Base-by-base conservation (phyloP, 495 filamentous ascomycete genomes). In the Neurospora intermedia region DNA sequence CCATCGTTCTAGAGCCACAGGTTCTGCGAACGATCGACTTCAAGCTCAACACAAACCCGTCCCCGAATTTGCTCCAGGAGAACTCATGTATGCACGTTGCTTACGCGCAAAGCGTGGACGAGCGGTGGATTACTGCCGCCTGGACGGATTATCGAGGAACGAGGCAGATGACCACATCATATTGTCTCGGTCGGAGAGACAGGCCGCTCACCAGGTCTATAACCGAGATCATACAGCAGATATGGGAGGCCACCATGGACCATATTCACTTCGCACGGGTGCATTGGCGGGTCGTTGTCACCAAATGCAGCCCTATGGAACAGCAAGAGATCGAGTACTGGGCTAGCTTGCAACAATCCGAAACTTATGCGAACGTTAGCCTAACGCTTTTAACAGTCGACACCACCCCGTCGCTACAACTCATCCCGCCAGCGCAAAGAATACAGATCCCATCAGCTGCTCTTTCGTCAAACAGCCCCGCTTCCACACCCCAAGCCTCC, bases 61-160 rank as follows among this genome's bases (percentile, higher is more conserved):
- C 90, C 0, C 87, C 89, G 4, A 91, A 92, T 38, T 85, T 96
- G 0, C 81, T 98, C n/a, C 89, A 91, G 69, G 93, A 97, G 77
- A 93, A 94, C 43, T 90, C 88, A 15, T 91, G 90, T 74, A 87
- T 99, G 13, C 96, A 99, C 79, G 82, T 98, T 69, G 94, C 92
- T 9, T 97, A 95, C 78, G 91, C 91, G 0, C 89, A 90, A 74
- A 95, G 92, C 78, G 82, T 90, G 40, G 93, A 96, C 78, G 90
- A 92, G 69, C 88, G 92, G 20, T 99, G 96, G 96, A 80, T 98
- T 66, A 91, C 91, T 1, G 94, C 90, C 6, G 92, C 92, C n/a
- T 99, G 96, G 96, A 93, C 92, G 2, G 94, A 98, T 80, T 94
- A 89, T 76, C 87, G 84, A 35, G 96, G 96, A 0, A 88, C 84